Base-by-base conservation (phyloP, 768 basidiomycete genomes). In the Lactarius psammicola region DNA sequence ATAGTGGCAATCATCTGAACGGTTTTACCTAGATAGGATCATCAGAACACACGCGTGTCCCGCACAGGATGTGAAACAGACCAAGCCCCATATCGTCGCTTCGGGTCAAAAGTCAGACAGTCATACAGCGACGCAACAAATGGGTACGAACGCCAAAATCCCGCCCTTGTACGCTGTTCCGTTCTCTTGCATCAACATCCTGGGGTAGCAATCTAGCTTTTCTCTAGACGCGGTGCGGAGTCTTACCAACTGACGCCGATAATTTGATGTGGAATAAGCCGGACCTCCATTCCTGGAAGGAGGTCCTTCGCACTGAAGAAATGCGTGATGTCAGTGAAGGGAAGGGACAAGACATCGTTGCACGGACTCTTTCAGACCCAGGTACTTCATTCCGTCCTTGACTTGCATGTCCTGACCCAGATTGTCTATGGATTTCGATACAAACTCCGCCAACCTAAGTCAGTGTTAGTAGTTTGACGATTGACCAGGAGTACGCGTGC, bases 1-100 rank as follows among this genome's bases (percentile, higher is more conserved):
- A 93, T 91, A 0, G 85, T 84, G 3, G 90, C 90, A 56, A 93
- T 90, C 84, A 88, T 87, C 72, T 90, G 88, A 1, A 90, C 85
- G 9, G 88, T 90, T 76, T 90, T 89, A 3, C 85, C 84, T 83
- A 57, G 28, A 49, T 11, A 18, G 26, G 13, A 31, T 9, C 18
- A 28, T 65, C 62, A 58, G 64, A 66, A 28, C 18, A 28, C 57
- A 28, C 9, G 18, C 30, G 42, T 30, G 8, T 56, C 18, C 33
- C 6, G 6, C 53, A 23, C 20, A 62, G 36, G 33, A 11, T 17
- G 51, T 23, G 4, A 64, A 33, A 72, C 75, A 33, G 57, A 72
- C 84, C 85, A 33, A 67, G 79, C 62, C 87, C 87, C 88, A 89
- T 89, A 57, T 90, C 87, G 71, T 89, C 87, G 10, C 85, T 86